Conservation (phyloP, 208 protist species). For the Crithidia expoeki region DNA sequence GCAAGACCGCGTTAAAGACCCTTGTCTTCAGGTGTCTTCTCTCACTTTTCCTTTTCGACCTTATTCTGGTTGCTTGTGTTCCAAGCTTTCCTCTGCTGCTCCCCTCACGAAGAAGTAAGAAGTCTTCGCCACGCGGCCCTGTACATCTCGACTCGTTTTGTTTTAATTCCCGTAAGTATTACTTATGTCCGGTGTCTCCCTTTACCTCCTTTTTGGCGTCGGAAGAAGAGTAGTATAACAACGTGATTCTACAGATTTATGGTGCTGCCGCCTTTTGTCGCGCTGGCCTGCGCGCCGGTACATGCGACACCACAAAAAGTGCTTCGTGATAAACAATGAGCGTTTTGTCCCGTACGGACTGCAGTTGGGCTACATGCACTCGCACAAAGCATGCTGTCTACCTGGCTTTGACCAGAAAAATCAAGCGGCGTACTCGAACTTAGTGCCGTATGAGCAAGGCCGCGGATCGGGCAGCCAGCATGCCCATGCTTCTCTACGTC, state of each 20-base stretch:
- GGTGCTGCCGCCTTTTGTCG: neutral
- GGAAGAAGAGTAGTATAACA: neutral
- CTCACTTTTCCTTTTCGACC: neutral
- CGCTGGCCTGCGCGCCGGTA: neutral
- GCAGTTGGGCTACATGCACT: conserved; percentile 55
- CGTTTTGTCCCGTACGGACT: conserved; percentile 36
- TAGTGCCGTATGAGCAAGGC: conserved; percentile 43
- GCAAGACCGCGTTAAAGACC: too few species aligned
- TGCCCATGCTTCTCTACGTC: conserved; percentile 48
- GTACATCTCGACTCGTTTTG: too few species aligned
- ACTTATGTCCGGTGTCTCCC: too few species aligned
- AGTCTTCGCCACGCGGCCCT: too few species aligned
- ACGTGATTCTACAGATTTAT: neutral
- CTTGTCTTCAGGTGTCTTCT: too few species aligned
- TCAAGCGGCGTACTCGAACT: conserved; percentile 31
- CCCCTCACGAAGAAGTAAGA: too few species aligned
- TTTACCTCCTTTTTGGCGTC: too few species aligned
- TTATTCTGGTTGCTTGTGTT: too few species aligned
- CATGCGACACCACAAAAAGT: conserved; percentile 15
- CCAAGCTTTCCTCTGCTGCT: too few species aligned
- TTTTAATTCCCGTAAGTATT: too few species aligned
- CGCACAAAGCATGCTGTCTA: conserved; percentile 45
- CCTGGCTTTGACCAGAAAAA: conserved; percentile 45
- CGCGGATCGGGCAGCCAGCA: conserved; percentile 39
- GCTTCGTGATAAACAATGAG: conserved; percentile 22